Conservation (phyloP, 1,284 basidiomycete species). For the Malassezia slooffiae region DNA sequence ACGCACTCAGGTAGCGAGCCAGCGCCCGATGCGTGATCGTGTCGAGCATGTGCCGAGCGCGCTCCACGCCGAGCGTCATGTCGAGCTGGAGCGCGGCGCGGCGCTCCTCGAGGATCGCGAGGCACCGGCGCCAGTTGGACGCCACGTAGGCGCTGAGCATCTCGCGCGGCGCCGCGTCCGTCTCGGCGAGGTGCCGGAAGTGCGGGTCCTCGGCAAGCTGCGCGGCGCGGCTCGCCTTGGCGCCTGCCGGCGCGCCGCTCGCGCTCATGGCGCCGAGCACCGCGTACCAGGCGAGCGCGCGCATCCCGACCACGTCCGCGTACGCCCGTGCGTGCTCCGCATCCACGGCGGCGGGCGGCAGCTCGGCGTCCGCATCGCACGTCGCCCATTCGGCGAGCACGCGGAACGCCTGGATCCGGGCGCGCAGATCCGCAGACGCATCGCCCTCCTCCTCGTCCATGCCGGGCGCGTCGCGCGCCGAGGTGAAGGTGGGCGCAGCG, state of each 20-base stretch:
- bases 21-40: constrained; percentile 48
- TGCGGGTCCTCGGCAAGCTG: not conserved
- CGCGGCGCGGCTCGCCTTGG: not conserved
- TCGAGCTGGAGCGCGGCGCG: constrained; percentile 61
- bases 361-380: constrained; percentile 23
- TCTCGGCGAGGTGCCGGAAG: not conserved
- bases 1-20: constrained; percentile 64
- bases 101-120: not conserved
- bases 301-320: not conserved
- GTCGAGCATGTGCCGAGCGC: constrained; percentile 30
- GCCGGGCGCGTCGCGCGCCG: not conserved
- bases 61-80: constrained; percentile 58
- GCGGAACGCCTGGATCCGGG: constrained; percentile 6
- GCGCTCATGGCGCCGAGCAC: constrained; percentile 7
- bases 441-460: constrained; percentile 2
- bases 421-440: not conserved
- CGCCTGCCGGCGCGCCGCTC: not conserved
- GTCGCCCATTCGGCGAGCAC: constrained; percentile 18
- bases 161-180: constrained; percentile 1
- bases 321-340: not conserved
- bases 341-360: constrained; percentile 5
- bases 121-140: constrained; percentile 13
- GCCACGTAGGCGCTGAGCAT: constrained; percentile 2
- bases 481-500: not conserved
- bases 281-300: constrained; percentile 10